These are phyloP conservation scores for Skeletonema tropicum DNA, from an alignment of 108 stramenopile genomes.

Conservation along the genomic window DNA sequence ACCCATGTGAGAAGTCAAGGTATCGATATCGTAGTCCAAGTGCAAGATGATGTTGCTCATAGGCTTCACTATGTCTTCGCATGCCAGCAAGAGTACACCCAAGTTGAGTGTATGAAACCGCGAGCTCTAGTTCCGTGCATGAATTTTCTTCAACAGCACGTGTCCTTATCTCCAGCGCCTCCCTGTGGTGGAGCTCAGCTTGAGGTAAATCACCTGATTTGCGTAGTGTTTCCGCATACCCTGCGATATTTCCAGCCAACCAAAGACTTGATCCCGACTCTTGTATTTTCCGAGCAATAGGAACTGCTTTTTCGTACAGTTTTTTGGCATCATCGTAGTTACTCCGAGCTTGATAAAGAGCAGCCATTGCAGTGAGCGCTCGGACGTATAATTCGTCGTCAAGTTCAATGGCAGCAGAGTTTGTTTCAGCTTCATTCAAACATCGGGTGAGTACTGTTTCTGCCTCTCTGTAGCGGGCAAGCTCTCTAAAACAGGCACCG, in stretches of 20 bases:
- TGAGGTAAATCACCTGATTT: constrained; percentile 53
- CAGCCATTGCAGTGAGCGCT: constrained; percentile 45
- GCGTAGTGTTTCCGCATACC: constrained; percentile 49
- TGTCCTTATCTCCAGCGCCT: constrained; percentile 47
- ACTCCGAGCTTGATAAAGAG: constrained; percentile 49
- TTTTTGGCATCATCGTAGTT: constrained; percentile 45
- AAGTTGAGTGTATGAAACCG: constrained; percentile 53
- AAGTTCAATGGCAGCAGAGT: constrained; percentile 13
- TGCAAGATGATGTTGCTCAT: constrained; percentile 42
- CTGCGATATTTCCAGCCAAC: constrained; percentile 51
- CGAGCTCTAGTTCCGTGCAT: constrained; percentile 53
- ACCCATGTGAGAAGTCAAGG: constrained; percentile 51
- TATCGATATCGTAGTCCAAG: constrained; percentile 44
- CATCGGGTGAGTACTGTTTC: constrained; percentile 51
- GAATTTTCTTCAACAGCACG: constrained; percentile 50
- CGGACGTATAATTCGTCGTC: constrained; percentile 48
- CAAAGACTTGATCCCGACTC: constrained; percentile 52
- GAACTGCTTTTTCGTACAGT: constrained; percentile 49
- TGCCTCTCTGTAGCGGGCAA: constrained; percentile 54
- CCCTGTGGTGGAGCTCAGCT: constrained; percentile 48
- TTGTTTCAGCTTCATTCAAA: constrained; percentile 38
- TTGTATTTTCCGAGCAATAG: constrained; percentile 56
- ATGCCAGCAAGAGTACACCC: constrained; percentile 54
- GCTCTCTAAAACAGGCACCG: constrained; percentile 45
- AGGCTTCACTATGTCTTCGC: constrained; percentile 39